Evolutionary conservation across 2,329 filamentous ascomycete species (phyloP), one percentile per base, ranked within the genome.

Genomic region (Colletotrichum sp.): DNA sequence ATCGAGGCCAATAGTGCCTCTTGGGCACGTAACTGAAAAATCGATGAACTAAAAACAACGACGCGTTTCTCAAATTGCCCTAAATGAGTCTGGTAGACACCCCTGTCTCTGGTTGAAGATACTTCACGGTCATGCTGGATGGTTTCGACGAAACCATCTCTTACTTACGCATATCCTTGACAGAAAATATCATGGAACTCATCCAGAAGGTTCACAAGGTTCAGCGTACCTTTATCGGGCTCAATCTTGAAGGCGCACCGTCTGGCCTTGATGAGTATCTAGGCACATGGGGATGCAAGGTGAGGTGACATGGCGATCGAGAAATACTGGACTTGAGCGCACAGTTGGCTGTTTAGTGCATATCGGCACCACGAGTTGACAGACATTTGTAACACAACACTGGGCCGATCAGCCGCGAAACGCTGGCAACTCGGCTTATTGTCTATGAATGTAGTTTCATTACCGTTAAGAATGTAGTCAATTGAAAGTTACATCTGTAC

Each of bases 51-150:
- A 18, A 39, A 14, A 9, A 3, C 14, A 18, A 39, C 36, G 36
- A 0, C 34, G 1, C 1, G 7, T 1, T 36, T 3, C 34, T 36
- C 6, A 16, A 36, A 1, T 36, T 2, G 0, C 34, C 7, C 14
- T 36, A 4, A 0, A 16, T 16, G 4, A 18, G 16, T 18, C 36
- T 39, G 16, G 14, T 39, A 18, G 7, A 7, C 14, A 18, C 7
- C 36, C 14, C 8, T 14, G 6, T 34, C 13, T 34, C 32, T 34
- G 13, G 0, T 34, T 34, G 32, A 34, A 14, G 32, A 14, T 34
- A 34, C 32, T 34, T 7, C 0, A 34, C 32, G 32, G 32, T 34
- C 13, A 14, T 14, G 32, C 0, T 0, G 13, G 13, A 0, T 34
- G 32, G 3, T 34, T 34, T 34, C 32, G 13, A 34, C 13, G 32